Base-by-base conservation (phyloP, 768 basidiomycete species). In the Megacollybia marginata region DNA sequence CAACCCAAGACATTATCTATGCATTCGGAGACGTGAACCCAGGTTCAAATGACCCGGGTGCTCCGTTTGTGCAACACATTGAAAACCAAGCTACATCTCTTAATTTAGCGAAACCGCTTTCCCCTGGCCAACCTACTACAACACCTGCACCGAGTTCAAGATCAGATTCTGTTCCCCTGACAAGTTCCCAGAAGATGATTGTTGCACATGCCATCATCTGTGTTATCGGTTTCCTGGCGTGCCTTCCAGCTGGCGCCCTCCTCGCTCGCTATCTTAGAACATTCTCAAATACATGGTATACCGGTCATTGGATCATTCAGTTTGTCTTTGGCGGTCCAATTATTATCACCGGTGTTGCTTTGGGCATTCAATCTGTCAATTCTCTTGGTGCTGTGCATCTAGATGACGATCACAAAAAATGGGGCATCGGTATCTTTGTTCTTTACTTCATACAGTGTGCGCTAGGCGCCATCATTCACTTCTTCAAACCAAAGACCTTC, bases 131-230 rank as follows among this genome's bases (percentile, higher is more conserved):
- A 19, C 9, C 13, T 46, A 56, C 52, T 38, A 56, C 62, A 42
- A 60, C 50, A 46, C 53, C 51, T 63, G 4, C 42, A 10, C 43
- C 5, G 16, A 18, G 36, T 5, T 40, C 47, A 28, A 13, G 34
- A 6, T 49, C 57, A 38, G 47, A 44, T 23, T 52, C 48, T 5
- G 38, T 67, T 9, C 75, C 78, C 7, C 61, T 66, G 23, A 28
- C 23, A 3, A 28, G 23, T 28, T 28, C 23, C 23, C 23, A 28
- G 6, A 28, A 28, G 51, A 58, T 75, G 47, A 69, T 81, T 28
- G 59, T 83, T 44, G 76, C 76, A 5, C 80, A 83, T 61, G 80
- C 73, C 2, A 65, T 79, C 33, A 64, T 78, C 49, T 75, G 71
- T 35, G 64, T 64, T 9, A 49, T 78, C 36, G 79, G 75, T 7